Base-by-base conservation (phyloP, 163 green algal species). In the Chloromonas sp. region DNA sequence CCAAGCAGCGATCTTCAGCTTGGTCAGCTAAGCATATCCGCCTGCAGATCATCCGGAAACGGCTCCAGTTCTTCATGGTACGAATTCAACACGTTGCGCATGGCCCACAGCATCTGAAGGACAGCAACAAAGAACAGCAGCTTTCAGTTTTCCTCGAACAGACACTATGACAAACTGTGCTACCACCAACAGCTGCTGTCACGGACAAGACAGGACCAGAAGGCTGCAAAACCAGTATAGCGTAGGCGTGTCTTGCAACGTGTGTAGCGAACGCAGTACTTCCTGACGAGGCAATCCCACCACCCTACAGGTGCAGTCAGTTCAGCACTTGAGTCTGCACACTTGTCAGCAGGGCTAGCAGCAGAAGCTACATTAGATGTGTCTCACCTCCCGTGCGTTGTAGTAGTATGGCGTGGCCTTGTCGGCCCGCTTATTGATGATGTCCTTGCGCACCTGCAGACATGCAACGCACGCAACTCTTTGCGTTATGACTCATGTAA, bases 401-500 rank as follows among this genome's bases (percentile, higher is more conserved):
- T 15, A 58, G 76, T 88, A 88, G 82, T 81, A 88, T 60, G 85
- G 85, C 60, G 82, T 14, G 3, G 60, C 57, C 8, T 59, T 59
- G 60, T 88, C 82, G 14, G 2, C 58, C 3, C 13, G 2, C 13
- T 13, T 57, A 78, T 88, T 88, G 0, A 36, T 84, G 36, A 86
- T 0, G 1, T 88, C 81, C 59, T 36, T 11, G 0, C 78, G 76
- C 74, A 88, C 14, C 85, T 88, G 85, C 5, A 14, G 62, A 3
- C 58, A 8, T 15, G 2, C 1, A 14, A 13, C 36, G 36, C 15
- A 60, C 3, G 79, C 11, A 14, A 70, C 2, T 57, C 59, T n/a
- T 83, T 57, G 15, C 61, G 1, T 60, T 36, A 36, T 36, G 36
- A 36, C 36, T 36, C 36, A 36, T 36, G 36, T 36, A 36, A 36